Conservation (phyloP, 805 yeast species). For the Metschnikowia dekortorum region DNA sequence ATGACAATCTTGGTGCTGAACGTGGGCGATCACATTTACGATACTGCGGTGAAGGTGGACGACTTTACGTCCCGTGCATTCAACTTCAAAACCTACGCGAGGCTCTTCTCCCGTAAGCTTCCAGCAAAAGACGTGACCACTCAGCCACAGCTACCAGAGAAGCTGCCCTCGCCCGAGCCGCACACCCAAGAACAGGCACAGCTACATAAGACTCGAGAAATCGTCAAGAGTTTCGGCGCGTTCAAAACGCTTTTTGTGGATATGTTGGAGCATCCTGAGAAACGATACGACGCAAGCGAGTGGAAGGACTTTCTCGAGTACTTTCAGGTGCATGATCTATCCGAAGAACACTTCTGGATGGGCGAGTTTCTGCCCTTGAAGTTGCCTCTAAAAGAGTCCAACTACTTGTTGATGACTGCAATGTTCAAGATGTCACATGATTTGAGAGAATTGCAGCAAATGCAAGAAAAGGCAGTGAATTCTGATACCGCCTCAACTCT, state of each 20-base stretch:
- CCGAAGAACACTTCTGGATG: constrained; percentile 50
- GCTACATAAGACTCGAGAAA: background rate
- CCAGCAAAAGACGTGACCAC: background rate
- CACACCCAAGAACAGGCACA: background rate
- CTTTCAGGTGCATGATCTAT: constrained; percentile 21
- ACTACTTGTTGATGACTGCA: constrained; percentile 46
- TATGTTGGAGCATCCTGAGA: constrained; percentile 36
- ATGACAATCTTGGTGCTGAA: constrained; percentile 79
- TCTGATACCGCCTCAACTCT: background rate
- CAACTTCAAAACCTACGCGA: constrained; percentile 6
- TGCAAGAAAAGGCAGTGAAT: background rate
- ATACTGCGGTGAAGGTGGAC: constrained; percentile 19
- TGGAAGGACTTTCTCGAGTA: constrained; percentile 44
- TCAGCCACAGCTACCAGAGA: background rate
- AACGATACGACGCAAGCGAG: constrained; percentile 45
- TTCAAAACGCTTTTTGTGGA: constrained; percentile 12
- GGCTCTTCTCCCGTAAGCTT: background rate
- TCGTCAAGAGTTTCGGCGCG: background rate
- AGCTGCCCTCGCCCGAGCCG: background rate
- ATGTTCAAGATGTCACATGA: constrained; percentile 24
- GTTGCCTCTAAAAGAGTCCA: constrained; percentile 65
- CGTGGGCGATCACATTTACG: constrained; percentile 58
- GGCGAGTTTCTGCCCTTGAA: constrained; percentile 63
- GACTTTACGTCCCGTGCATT: constrained; percentile 4
- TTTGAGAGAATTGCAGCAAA: constrained; percentile 6